phyloP scores from a whole-genome alignment of 129 eudicot species.

The Artemisia argyi region DNA sequence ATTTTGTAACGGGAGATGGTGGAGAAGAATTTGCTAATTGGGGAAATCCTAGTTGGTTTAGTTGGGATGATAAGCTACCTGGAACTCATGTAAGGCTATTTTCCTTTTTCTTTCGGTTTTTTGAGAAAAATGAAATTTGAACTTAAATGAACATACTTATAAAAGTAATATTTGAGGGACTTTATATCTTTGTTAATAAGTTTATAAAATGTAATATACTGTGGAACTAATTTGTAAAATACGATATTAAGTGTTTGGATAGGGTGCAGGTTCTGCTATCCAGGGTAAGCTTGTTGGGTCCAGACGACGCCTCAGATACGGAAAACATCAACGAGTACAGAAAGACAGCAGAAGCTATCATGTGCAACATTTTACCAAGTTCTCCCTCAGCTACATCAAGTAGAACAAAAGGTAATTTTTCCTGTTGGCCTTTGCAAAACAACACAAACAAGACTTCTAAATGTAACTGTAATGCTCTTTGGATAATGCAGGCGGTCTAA shows the following conservation, averaged over 20 bases:
- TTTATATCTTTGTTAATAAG: background rate
- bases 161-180: no score
- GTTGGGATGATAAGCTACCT: constrained; percentile 91
- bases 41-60: constrained; percentile 86
- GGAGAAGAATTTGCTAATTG: constrained; percentile 55
- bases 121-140: no score
- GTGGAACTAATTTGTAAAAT: background rate
- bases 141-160: no score
- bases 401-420: constrained; percentile 67
- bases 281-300: constrained; percentile 64
- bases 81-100: constrained; percentile 56
- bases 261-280: constrained; percentile 68
- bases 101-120: no score
- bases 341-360: constrained; percentile 73
- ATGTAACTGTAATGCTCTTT: no score
- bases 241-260: constrained; percentile 12
- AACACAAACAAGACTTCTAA: no score
- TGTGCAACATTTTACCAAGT: constrained; percentile 76
- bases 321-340: constrained; percentile 49
- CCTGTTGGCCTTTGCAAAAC: background rate
- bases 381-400: constrained; percentile 74
- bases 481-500: constrained; percentile 55
- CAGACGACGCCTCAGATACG: constrained; percentile 36
- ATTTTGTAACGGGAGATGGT: constrained; percentile 61
- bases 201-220: background rate